These are phyloP conservation scores for Colletotrichum phormii DNA, from an alignment of 2,329 filamentous ascomycete species.

Conservation along the genomic window DNA sequence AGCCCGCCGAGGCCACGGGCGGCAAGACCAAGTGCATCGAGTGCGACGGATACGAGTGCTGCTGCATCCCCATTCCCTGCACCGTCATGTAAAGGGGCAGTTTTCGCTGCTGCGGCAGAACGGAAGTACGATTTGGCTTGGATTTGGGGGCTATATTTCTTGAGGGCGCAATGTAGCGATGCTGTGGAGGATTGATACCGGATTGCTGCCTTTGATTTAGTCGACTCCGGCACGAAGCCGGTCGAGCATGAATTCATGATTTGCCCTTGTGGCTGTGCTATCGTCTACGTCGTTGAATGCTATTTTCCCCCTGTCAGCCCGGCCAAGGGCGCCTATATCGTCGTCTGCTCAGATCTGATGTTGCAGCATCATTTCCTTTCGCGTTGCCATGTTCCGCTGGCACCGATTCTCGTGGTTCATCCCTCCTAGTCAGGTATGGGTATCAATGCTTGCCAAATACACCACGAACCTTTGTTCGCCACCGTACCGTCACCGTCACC, in stretches of 20 bases:
- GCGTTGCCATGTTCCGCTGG: not conserved
- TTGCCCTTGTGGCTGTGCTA: not conserved
- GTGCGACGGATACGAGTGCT: conserved; percentile 64
- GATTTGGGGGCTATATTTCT: not conserved
- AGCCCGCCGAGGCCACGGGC: conserved; percentile 55
- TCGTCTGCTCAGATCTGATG: not conserved
- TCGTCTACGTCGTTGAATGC: not conserved
- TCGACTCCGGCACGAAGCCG: not conserved
- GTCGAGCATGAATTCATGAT: conserved; percentile 14
- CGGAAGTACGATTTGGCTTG: not conserved
- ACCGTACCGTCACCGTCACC: not conserved
- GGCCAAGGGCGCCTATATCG: not conserved
- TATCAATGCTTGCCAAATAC: not conserved
- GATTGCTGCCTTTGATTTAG: not conserved
- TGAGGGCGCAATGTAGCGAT: not conserved
- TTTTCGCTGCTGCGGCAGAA: too few species aligned
- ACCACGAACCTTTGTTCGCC: not conserved
- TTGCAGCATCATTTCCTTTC: not conserved
- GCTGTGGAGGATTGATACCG: not conserved
- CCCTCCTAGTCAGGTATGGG: not conserved
- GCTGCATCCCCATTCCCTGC: conserved; percentile 65
- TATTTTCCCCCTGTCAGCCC: not conserved
- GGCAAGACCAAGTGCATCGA: conserved; percentile 61
- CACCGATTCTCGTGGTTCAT: not conserved
- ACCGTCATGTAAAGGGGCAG: conserved; percentile 55